Conservation (phyloP, 495 filamentous ascomycete genomes). For the Mytilinidion resinicola region DNA sequence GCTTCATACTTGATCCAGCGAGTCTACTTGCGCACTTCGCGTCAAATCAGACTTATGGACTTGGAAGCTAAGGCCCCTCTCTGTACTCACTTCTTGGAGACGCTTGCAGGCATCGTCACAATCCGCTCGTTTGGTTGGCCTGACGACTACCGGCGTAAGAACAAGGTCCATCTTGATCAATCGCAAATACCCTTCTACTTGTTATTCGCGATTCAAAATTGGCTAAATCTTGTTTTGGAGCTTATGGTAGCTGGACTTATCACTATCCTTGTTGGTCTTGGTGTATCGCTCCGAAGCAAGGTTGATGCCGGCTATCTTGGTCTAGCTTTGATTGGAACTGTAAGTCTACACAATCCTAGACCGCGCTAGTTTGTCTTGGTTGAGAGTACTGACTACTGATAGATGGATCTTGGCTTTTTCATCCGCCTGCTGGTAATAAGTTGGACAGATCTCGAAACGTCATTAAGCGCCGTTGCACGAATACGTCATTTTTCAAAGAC, state of each 20-base stretch:
- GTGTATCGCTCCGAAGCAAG: conserved; percentile 5
- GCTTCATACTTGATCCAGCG: conserved; percentile 51
- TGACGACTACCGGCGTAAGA: conserved; percentile 18
- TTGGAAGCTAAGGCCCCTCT: conserved; percentile 57
- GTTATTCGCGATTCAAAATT: conserved; percentile 41
- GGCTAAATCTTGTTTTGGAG: conserved; percentile 40
- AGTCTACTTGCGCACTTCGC: conserved; percentile 57
- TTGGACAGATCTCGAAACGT: conserved; percentile 23
- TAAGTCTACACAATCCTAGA: not conserved
- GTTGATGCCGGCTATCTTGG: conserved; percentile 20
- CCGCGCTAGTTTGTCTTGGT: not conserved
- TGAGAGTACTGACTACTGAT: not conserved
- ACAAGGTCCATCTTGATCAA: conserved; percentile 28
- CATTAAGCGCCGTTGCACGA: conserved; percentile 16
- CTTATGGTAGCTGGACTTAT: conserved; percentile 37
- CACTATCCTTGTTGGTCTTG: conserved; percentile 14
- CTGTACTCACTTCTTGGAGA: conserved; percentile 54
- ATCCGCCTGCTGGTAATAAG: conserved; percentile 11
- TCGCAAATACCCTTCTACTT: conserved; percentile 43
- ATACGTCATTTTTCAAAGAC: conserved; percentile 16
- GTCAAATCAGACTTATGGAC: conserved; percentile 58
- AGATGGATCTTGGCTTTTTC: conserved; percentile 16
- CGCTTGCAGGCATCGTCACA: conserved; percentile 38
- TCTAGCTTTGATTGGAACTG: conserved; percentile 10
- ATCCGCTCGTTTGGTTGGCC: conserved; percentile 46